Evolutionary conservation across 2,329 filamentous ascomycete genomes (phyloP), one percentile per base, ranked within the genome.

Genomic region (Aureobasidium sp.): DNA sequence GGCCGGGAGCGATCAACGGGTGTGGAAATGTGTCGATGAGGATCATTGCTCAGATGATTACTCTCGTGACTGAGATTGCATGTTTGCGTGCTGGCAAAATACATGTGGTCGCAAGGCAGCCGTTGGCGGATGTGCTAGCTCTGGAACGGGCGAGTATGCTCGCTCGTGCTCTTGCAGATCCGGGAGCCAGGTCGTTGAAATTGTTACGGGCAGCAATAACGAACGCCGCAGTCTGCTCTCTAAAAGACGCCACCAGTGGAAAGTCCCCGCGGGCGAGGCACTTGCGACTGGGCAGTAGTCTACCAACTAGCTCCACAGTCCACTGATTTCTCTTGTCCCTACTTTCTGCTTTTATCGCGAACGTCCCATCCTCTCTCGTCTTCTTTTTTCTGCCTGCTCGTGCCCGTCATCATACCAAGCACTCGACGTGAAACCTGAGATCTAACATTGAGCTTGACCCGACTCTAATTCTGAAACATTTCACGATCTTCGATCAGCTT

Each of bases 101-200:
- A 44, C 32, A 23, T 34, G 39, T 44, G 36, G 23, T 47, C n/a
- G 32, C 9, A 20, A 27, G 20, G 37, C 29, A 39, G 41, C 3
- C 47, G 29, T 51, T 51, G 47, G 32, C 27, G 23, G 55, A 20
- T 20, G 27, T 15, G 32, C 29, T 47, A 47, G 55, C n/a, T 44
- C 20, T 44, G 26, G 39, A 46, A 23, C 39, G 41, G 27, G n/a
- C 20, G 37, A 12, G n/a, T 26, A 55, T 44, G 23, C n/a, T 44
- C 53, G 53, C 53, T 57, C 53, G 53, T 57, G 53, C 55, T 48
- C 27, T 34, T n/a, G 42, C 32, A 58, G 55, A 58, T 58, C 55
- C 55, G 55, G 55, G 42, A 58, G 42, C 55, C 41, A 48, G 55
- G 55, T 58, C 55, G 55, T 58, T 58, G 32, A 58, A 58, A 47